Conservation (phyloP, 192 early-diverging fungal genomes). For the Coemansia guatemalensis region DNA sequence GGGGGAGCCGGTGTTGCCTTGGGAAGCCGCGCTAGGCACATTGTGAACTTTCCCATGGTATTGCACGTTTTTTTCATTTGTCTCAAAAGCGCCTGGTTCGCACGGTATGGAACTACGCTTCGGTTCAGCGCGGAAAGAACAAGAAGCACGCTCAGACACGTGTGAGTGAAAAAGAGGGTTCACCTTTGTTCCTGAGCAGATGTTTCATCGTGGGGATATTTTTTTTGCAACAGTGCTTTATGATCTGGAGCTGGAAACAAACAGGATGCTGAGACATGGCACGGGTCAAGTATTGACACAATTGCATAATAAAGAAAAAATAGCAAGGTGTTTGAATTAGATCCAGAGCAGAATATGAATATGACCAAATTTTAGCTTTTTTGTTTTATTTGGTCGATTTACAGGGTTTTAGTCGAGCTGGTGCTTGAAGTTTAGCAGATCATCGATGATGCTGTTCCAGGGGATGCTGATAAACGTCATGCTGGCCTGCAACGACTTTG, state of each 20-base stretch:
- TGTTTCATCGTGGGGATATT: neutral
- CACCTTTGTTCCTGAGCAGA: neutral
- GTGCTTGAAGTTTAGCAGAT: conserved; percentile 52
- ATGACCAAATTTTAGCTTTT: neutral
- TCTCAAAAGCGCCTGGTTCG: neutral
- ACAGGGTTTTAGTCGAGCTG: conserved; percentile 38
- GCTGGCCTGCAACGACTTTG: conserved; percentile 74
- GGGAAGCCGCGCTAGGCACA: neutral
- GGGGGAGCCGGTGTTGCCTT: neutral
- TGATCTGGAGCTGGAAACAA: neutral
- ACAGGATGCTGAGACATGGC: neutral
- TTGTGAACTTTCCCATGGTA: neutral
- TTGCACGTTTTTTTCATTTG: neutral
- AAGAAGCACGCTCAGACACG: neutral
- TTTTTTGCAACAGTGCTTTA: neutral
- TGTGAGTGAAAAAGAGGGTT: neutral
- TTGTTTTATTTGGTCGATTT: neutral
- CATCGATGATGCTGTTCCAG: conserved; percentile 78
- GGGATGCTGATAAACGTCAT: conserved; percentile 96
- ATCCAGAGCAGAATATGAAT: neutral
- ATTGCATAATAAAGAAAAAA: neutral
- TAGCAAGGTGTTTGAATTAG: neutral
- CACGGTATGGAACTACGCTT: neutral
- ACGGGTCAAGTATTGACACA: neutral
- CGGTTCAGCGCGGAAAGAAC: neutral